Evolutionary conservation across 192 early-diverging fungal genomes (phyloP).

Genomic region (Umbelopsis ramanniana): DNA sequence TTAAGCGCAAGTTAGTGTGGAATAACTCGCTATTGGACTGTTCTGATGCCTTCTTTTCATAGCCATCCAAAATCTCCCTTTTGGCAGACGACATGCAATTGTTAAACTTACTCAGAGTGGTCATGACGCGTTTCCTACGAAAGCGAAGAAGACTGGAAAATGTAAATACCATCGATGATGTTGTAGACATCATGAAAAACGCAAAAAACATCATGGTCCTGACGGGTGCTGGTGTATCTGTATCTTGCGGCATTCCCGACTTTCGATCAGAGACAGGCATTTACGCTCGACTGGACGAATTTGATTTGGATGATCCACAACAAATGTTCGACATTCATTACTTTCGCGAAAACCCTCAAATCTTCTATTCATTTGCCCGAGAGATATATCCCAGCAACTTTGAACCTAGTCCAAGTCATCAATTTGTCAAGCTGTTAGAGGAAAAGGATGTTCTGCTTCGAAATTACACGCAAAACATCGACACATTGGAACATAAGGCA

Average conservation of each 20-base stretch:
- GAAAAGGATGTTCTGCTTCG: constrained; percentile 81
- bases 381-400: constrained; percentile 92
- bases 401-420: constrained; percentile 82
- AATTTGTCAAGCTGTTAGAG: constrained; percentile 90
- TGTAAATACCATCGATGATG: constrained; percentile 68
- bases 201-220: constrained; percentile 85
- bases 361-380: constrained; percentile 95
- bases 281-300: constrained; percentile 87
- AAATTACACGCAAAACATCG: constrained; percentile 99
- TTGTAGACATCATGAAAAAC: constrained; percentile 58
- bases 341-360: constrained; percentile 82
- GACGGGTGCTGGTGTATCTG: constrained; percentile 90
- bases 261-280: constrained; percentile 94
- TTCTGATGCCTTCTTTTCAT: constrained; percentile 4
- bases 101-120: constrained; percentile 58
- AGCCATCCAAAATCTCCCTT: constrained; percentile 45
- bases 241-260: constrained; percentile 96
- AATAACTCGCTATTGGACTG: background rate
- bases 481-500: constrained; percentile 88
- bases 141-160: constrained; percentile 54
- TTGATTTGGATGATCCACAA: constrained; percentile 90
- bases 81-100: constrained; percentile 61
- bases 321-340: constrained; percentile 97
- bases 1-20: no score
- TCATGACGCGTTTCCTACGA: constrained; percentile 59